Evolutionary conservation across 305 asterid species (phyloP).

Genomic region (Plantago rigida): DNA sequence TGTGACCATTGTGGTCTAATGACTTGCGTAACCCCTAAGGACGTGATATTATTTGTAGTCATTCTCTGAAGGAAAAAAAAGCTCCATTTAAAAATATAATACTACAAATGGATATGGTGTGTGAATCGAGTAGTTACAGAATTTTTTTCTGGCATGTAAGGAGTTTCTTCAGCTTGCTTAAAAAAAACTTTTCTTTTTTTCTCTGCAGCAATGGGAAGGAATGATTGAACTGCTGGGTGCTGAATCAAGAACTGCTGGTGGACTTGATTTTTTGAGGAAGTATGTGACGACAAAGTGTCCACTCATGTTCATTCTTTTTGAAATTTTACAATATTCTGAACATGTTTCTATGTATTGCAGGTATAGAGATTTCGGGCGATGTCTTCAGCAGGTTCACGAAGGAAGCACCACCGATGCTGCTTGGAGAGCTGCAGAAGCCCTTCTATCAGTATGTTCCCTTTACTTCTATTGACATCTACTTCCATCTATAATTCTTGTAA

Average conservation of each 20-base stretch:
- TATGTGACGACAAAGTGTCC: slow-evolving; percentile 24
- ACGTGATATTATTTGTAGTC: slow-evolving; percentile 3
- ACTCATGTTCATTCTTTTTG: not conserved
- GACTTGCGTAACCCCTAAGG: no score
- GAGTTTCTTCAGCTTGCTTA: not conserved
- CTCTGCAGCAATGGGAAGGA: slow-evolving; percentile 93
- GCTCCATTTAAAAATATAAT: not conserved
- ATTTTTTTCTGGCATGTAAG: slow-evolving; percentile 3
- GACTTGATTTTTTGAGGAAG: slow-evolving; percentile 88
- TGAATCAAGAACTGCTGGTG: slow-evolving; percentile 70
- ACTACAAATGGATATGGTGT: not conserved
- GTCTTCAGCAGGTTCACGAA: slow-evolving; percentile 63
- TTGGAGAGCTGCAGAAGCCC: slow-evolving; percentile 69
- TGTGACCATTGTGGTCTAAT: no score
- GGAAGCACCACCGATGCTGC: slow-evolving; percentile 56
- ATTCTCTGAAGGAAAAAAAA: not conserved
- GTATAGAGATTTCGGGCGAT: slow-evolving; percentile 75
- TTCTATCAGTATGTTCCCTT: slow-evolving; percentile 53
- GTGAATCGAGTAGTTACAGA: slow-evolving; percentile 12
- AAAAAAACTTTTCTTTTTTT: slow-evolving; percentile 18
- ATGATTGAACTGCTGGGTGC: slow-evolving; percentile 74
- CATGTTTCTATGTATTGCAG: slow-evolving; percentile 36
- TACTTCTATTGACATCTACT: slow-evolving; percentile 22
- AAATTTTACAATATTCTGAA: slow-evolving; percentile 17
- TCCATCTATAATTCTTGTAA: not conserved